Base-by-base conservation (phyloP, 2,329 filamentous ascomycete species). In the Hymenoscyphus fraxineus region DNA sequence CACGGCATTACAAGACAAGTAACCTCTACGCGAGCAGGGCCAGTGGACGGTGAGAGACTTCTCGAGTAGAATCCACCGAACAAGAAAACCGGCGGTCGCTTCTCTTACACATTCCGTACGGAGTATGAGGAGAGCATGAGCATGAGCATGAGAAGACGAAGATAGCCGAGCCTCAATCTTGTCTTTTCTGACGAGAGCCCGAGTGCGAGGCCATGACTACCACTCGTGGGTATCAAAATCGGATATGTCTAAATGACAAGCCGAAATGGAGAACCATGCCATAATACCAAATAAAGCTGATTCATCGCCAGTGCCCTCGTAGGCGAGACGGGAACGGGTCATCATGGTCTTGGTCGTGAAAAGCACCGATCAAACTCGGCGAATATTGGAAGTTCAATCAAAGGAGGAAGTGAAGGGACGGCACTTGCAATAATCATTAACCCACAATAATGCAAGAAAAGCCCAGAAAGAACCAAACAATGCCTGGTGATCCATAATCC, bases 321-420 rank as follows among this genome's bases (percentile, higher is more conserved):
- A 47, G 44, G 44, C 44, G 44, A 47, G 44, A 47, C 44, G n/a
- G 44, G n/a, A 19, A 47, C 44, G n/a, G 44, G 44, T 47, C 44
- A 51, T 22, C 44, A 51, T 51, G 19, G 44, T 51, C 44, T 51
- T 22, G 44, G 44, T 51, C 44, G 19, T 22, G 44, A 51, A 51
- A 51, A 51, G 44, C 44, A 51, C 44, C 44, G 44, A 27, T 27
- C 44, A 19, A 22, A 51, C 44, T 51, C 44, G 44, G 44, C n/a
- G 44, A 19, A 51, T 27, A 47, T 51, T 51, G 6, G 5, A 10
- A 51, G 44, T 16, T 51, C 19, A 47, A 51, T 27, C 3, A 51
- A 22, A 19, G n/a, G n/a, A 51, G n/a, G 44, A 51, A 51, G n/a
- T 19, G 4, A 19, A n/a, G 15, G 19, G 44, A 51, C 19, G 6